Percentiles rank a stretch among this genome's conserved stretches.
Conservation (phyloP, 441 rosid species). For the Manihot esculenta region DNA sequence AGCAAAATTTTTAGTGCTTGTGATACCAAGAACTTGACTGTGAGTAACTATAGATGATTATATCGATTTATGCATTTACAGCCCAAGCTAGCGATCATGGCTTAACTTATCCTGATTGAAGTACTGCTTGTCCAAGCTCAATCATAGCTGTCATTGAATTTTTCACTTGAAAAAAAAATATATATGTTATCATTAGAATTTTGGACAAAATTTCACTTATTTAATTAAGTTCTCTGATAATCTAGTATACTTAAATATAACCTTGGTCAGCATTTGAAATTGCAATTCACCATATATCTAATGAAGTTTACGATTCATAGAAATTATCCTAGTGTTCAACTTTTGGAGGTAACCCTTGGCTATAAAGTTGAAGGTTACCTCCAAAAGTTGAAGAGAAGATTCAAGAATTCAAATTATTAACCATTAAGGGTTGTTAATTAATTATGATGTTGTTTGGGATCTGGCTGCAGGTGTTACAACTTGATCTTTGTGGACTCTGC, state of each 20-base stretch:
- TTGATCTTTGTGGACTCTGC: slow-evolving; percentile 42
- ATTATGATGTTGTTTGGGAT: slow-evolving; percentile 13
- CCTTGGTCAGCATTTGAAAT: neutral
- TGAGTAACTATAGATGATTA: slow-evolving; percentile 21
- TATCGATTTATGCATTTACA: neutral
- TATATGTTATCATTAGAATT: neutral
- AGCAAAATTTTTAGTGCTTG: slow-evolving; percentile 30
- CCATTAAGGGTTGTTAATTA: neutral
- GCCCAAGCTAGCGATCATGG: neutral
- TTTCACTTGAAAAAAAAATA: neutral
- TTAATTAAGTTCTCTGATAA: neutral
- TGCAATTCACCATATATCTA: neutral
- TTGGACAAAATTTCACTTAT: neutral
- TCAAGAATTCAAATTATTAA: neutral
- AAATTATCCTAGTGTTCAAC: no score
- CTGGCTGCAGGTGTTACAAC: slow-evolving; percentile 40
- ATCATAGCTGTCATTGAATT: neutral
- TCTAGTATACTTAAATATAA: neutral
- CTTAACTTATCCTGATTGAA: neutral
- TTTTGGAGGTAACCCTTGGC: neutral
- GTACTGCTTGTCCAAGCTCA: neutral
- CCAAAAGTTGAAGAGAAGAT: neutral
- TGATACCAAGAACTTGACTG: slow-evolving; percentile 32
- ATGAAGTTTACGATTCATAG: neutral
- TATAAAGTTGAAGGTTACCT: neutral